phyloP scores from a whole-genome alignment of 495 filamentous ascomycete species.

The Aspergillus cavernicola region DNA sequence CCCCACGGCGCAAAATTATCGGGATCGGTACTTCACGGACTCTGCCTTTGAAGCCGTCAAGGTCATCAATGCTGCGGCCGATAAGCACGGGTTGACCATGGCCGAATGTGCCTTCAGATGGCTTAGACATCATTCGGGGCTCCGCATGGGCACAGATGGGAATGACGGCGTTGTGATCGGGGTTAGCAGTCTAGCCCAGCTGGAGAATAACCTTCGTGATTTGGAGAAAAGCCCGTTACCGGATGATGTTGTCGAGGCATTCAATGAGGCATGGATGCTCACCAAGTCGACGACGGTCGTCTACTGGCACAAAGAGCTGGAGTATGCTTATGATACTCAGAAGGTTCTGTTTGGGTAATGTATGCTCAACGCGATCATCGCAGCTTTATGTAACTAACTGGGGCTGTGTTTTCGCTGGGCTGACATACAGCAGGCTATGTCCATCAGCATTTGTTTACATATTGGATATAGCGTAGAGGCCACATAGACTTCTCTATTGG shows the following conservation, averaged over 20 bases:
- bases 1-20: slow-evolving; percentile 58
- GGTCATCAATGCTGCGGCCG: slow-evolving; percentile 65
- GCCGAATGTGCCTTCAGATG: slow-evolving; percentile 80
- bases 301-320: slow-evolving; percentile 74
- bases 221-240: slow-evolving; percentile 86
- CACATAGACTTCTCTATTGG: too few relatives aligned
- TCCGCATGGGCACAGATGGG: slow-evolving; percentile 62
- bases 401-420: too few relatives aligned
- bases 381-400: too few relatives aligned
- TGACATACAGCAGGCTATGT: too few relatives aligned
- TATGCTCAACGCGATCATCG: not conserved
- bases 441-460: too few relatives aligned
- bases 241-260: slow-evolving; percentile 70
- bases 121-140: slow-evolving; percentile 70
- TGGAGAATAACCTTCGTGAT: slow-evolving; percentile 69
- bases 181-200: slow-evolving; percentile 66
- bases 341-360: slow-evolving; percentile 53
- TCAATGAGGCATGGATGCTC: slow-evolving; percentile 70
- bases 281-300: slow-evolving; percentile 59
- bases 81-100: slow-evolving; percentile 72
- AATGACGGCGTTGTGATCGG: slow-evolving; percentile 79
- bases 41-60: slow-evolving; percentile 70
- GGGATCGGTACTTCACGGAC: slow-evolving; percentile 77
- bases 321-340: slow-evolving; percentile 70
- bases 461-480: too few relatives aligned